Base-by-base conservation (phyloP, 371 early-diverging fungal genomes). In the Catenaria anguillulae region DNA sequence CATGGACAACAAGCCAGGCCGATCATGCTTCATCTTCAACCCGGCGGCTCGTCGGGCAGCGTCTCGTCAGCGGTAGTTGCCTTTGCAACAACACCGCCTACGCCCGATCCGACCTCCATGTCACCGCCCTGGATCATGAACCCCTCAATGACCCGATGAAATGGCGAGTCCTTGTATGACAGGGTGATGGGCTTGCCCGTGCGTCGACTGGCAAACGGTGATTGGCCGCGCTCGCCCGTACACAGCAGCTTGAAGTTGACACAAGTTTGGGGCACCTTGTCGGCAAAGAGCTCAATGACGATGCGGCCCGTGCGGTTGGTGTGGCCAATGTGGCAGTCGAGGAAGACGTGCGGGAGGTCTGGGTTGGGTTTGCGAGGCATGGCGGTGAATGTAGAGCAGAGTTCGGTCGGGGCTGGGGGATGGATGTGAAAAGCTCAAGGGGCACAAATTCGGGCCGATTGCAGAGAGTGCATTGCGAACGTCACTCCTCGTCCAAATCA, bases 141-240 rank as follows among this genome's bases (percentile, higher is more conserved):
- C 43, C 81, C 82, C 70, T 84, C 88, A 71, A 97, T 92, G 55
- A 94, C 82, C 56, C 95, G 85, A 74, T 95, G 95, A 77, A 94
- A 95, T 29, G 68, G 68, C n/a, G 82, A 78, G 13, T 84, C 88
- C 73, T 92, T 90, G 77, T 84, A 98, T 34, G 75, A 68, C 65
- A 92, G 74, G 37, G 84, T 52, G 21, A 63, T 63, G 26, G 72
- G 75, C n/a, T 55, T 66, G 67, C 68, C 82, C 87, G 75, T 97
- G 98, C 43, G 90, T 90, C 78, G 96, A 94, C 34, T 97, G 84
- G 15, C n/a, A 90, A 88, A 37, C 89, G 84, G 73, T 97, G 98
- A 84, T 99, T 99, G 75, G 96, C 93, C 60, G 85, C 90, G 0
- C 99, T 99, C n/a, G 74, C 88, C 93, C 65, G 98, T 98, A 43